Evolutionary conservation across 352 stramenopile genomes (phyloP).

Genomic region (Phytophthora tentaculata): DNA sequence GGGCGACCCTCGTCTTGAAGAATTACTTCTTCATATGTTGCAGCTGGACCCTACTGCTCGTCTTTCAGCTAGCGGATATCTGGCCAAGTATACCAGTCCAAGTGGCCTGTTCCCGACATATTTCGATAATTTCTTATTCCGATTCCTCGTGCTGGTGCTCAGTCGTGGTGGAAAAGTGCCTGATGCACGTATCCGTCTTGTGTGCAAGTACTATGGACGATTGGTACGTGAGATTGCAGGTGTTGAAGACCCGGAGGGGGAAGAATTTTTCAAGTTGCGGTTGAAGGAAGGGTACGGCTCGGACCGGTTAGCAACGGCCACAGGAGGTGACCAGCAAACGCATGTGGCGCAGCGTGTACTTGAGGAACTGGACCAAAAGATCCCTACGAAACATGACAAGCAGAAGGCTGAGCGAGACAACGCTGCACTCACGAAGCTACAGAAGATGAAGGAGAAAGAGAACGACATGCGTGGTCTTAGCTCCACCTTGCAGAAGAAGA

Average conservation of each 20-base stretch:
- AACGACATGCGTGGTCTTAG: conserved; percentile 76
- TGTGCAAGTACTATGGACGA: conserved; percentile 93
- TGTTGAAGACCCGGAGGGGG: conserved; percentile 90
- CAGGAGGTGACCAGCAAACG: conserved; percentile 47
- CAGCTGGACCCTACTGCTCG: conserved; percentile 90
- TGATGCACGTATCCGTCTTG: conserved; percentile 93
- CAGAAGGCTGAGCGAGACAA: conserved; percentile 46
- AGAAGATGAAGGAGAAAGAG: conserved; percentile 74
- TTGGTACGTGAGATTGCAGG: conserved; percentile 92
- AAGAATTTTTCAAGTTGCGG: conserved; percentile 89
- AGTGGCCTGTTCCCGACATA: conserved; percentile 81
- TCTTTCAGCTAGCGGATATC: conserved; percentile 89
- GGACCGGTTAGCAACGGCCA: conserved; percentile 55
- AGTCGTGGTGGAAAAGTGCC: conserved; percentile 85
- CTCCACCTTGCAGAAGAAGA: conserved; percentile 79
- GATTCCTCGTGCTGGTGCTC: conserved; percentile 88
- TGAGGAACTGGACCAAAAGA: conserved; percentile 63
- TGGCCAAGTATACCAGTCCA: conserved; percentile 81
- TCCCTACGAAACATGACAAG: conserved; percentile 50
- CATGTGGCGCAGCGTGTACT: conserved; percentile 81
- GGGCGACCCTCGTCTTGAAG: conserved; percentile 88
- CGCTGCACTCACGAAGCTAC: conserved; percentile 47
- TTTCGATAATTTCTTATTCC: conserved; percentile 90
- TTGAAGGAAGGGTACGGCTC: conserved; percentile 87
- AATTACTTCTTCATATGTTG: conserved; percentile 94